Evolutionary conservation across 1,284 basidiomycete genomes (phyloP).

Genomic region (Apiotrichum siamense): DNA sequence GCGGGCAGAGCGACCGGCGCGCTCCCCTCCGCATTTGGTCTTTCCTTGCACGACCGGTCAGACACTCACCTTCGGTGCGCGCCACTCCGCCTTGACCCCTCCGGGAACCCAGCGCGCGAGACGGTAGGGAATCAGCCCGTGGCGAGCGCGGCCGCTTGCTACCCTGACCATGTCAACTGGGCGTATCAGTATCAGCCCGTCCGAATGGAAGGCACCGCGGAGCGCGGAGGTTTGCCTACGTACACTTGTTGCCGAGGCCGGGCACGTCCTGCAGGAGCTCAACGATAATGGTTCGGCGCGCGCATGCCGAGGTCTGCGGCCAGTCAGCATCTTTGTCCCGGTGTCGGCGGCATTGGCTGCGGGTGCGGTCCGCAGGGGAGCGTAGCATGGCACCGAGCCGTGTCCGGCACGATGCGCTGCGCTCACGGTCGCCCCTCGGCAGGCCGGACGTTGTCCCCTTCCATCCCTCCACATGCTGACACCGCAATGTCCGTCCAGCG

Average conservation of each 20-base stretch:
- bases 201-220: slow-evolving; percentile 54
- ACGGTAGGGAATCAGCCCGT: slow-evolving; percentile 30
- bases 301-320: slow-evolving; percentile 18
- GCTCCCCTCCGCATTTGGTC: no score
- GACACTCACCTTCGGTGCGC: not conserved
- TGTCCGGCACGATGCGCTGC: no score
- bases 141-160: slow-evolving; percentile 30
- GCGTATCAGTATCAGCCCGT: slow-evolving; percentile 55
- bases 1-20: no score
- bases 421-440: no score
- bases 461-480: no score
- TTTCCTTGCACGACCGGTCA: no score
- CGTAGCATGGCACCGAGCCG: no score
- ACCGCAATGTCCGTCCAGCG: no score
- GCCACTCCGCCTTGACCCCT: no score
- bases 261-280: slow-evolving; percentile 35
- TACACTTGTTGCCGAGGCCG: slow-evolving; percentile 24
- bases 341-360: not conserved
- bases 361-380: no score
- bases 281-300: slow-evolving; percentile 22
- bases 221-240: slow-evolving; percentile 22
- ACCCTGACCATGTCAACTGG: slow-evolving; percentile 36
- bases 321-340: no score
- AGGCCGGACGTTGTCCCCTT: no score
- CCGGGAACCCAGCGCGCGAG: slow-evolving; percentile 30